Percentiles rank a stretch among this genome's conserved stretches.
Evolutionary conservation across 805 yeast species (phyloP).

Genomic region (Yamadazyma laniorum): DNA sequence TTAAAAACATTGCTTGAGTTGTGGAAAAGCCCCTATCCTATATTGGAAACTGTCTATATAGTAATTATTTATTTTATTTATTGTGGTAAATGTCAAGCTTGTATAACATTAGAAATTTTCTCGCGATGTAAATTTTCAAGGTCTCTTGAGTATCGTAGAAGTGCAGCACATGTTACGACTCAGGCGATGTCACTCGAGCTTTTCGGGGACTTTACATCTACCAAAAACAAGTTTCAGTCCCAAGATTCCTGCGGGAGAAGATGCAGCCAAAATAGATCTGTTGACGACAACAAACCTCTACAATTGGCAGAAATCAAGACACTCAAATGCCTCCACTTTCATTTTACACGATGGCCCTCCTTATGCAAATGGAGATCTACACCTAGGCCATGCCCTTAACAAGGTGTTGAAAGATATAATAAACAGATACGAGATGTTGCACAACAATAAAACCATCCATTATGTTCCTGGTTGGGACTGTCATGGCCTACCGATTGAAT

Average conservation of each 20-base stretch:
- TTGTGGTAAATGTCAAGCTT: background rate
- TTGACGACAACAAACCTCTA: conserved; percentile 62
- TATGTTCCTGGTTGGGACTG: conserved; percentile 98
- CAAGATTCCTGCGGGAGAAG: conserved; percentile 49
- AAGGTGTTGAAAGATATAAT: conserved; percentile 86
- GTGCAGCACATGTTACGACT: background rate
- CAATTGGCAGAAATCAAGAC: conserved; percentile 47
- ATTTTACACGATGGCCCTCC: conserved; percentile 97
- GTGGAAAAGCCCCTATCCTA: background rate
- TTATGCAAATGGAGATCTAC: conserved; percentile 93
- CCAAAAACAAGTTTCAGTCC: conserved; percentile 62
- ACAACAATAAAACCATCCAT: conserved; percentile 56
- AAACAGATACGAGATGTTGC: conserved; percentile 62
- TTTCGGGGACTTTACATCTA: conserved; percentile 53
- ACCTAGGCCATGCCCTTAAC: conserved; percentile 89
- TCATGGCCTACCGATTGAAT: conserved; percentile 95
- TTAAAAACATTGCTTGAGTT: conserved; percentile 38
- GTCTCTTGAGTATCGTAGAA: too few species aligned
- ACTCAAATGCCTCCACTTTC: conserved; percentile 45
- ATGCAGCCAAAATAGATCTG: conserved; percentile 41
- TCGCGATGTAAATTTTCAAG: too few species aligned
- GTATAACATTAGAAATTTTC: background rate
- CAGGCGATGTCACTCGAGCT: conserved; percentile 17
- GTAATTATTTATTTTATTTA: conserved; percentile 9
- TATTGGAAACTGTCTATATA: conserved; percentile 8